Evolutionary conservation across 139 green algal genomes (phyloP).

Genomic region (Chlorella ohadii): DNA sequence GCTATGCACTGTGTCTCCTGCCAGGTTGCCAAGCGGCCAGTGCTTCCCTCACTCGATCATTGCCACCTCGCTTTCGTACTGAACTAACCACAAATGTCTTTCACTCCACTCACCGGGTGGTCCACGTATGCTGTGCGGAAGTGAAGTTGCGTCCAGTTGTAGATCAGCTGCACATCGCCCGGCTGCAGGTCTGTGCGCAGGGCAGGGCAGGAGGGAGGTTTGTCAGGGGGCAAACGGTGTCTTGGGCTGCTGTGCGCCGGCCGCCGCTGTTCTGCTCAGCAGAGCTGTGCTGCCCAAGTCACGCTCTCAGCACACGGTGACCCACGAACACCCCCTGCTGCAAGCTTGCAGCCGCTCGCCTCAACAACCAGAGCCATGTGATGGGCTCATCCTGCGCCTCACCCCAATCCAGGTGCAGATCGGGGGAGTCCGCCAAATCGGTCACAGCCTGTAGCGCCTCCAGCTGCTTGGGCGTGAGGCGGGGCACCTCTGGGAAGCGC

Average conservation of each 20-base stretch:
- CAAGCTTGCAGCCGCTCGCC: no score
- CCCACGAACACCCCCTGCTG: no score
- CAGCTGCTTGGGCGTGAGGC: constrained; percentile 46
- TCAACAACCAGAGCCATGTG: not conserved
- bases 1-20: no score
- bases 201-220: no score
- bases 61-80: no score
- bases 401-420: constrained; percentile 56
- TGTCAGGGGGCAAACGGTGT: not conserved
- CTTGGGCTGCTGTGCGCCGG: not conserved
- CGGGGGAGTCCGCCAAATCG: constrained; percentile 17
- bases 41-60: no score
- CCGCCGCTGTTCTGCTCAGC: not conserved
- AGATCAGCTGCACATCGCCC: constrained; percentile 68
- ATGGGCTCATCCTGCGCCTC: not conserved
- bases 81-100: no score
- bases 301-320: no score
- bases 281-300: no score
- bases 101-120: constrained; percentile 25
- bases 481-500: constrained; percentile 43
- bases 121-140: constrained; percentile 55
- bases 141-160: constrained; percentile 66
- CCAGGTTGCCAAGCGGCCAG: not conserved
- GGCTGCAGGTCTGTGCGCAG: constrained; percentile 43
- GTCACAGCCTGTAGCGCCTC: constrained; percentile 44